Conservation (phyloP, 805 yeast genomes). For the Metschnikowia lachancei region DNA sequence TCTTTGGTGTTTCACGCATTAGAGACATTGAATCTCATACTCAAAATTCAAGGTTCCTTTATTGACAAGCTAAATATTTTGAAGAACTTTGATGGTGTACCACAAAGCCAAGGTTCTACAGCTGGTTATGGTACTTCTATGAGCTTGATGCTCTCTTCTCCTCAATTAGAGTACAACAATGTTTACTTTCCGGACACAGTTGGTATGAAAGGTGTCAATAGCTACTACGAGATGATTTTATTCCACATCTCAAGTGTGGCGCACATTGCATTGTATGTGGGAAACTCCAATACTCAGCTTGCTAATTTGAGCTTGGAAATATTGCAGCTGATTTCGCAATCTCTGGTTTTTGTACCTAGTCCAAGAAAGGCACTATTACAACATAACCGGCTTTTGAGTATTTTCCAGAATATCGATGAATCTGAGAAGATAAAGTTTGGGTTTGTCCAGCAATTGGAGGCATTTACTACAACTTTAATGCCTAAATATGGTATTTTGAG, state of each 20-base stretch:
- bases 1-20: conserved; percentile 42
- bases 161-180: conserved; percentile 26
- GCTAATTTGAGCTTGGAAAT: conserved; percentile 55
- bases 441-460: conserved; percentile 60
- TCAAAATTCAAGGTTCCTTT: conserved; percentile 58
- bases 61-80: conserved; percentile 52
- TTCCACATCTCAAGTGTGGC: conserved; percentile 71
- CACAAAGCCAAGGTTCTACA: conserved; percentile 7
- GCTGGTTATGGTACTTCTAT: conserved; percentile 29
- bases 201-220: conserved; percentile 59
- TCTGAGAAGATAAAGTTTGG: conserved; percentile 69
- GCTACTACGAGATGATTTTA: conserved; percentile 70
- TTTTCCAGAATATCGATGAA: conserved; percentile 75
- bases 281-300: conserved; percentile 49
- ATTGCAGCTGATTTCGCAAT: conserved; percentile 47
- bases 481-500: conserved; percentile 59
- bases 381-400: conserved; percentile 62
- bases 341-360: conserved; percentile 43
- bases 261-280: conserved; percentile 71
- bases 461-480: conserved; percentile 34
- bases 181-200: conserved; percentile 41
- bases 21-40: conserved; percentile 41
- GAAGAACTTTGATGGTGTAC: conserved; percentile 34
- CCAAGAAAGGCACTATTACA: conserved; percentile 33
- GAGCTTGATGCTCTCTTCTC: conserved; percentile 27